Evolutionary conservation across 169 alveolate genomes (phyloP), one percentile per base, ranked within the genome.

Genomic region (Cryptosporidium tyzzeri): DNA sequence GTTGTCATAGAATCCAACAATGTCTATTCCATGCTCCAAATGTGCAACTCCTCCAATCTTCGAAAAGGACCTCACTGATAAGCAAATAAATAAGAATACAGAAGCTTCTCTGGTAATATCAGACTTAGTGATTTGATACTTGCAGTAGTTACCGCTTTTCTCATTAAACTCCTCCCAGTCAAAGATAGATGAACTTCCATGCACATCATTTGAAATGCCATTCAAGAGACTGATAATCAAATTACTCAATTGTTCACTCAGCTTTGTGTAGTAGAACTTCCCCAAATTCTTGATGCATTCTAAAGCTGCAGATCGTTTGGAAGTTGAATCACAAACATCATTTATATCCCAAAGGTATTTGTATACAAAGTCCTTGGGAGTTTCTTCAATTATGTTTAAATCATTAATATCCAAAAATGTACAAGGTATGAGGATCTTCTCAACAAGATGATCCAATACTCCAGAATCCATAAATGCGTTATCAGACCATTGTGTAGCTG

Each of bases 311-410:
- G 89, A 80, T 6, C 89, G 73, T 29, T 80, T 80, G 26, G 89
- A 80, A 41, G 89, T 59, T 16, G 89, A 80, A 21, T 80, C 89
- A 48, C 89, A 80, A 0, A 80, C 68, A 23, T 80, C 89, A 41
- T 80, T 80, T 6, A 80, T 80, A 80, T 80, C 89, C 89, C 89
- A 80, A 16, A 80, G 53, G 62, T 80, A 80, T 67, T 80, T 80
- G 48, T 80, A 80, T 61, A 80, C 59, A 41, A 80, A 80, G 39
- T 80, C 89, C 31, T 80, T 80, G 3, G 89, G 89, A 6, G 65
- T 41, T 39, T 80, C 89, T 48, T 80, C 89, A 39, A 80, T 80
- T 10, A 65, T 31, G 41, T 53, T 59, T 3, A 80, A 48, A 67
- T 80, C 89, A 62, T 65, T 80, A 21, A 80, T 16, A 48, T 59